phyloP scores from a whole-genome alignment of 1,284 basidiomycete genomes.

The Puccinia polysora region DNA sequence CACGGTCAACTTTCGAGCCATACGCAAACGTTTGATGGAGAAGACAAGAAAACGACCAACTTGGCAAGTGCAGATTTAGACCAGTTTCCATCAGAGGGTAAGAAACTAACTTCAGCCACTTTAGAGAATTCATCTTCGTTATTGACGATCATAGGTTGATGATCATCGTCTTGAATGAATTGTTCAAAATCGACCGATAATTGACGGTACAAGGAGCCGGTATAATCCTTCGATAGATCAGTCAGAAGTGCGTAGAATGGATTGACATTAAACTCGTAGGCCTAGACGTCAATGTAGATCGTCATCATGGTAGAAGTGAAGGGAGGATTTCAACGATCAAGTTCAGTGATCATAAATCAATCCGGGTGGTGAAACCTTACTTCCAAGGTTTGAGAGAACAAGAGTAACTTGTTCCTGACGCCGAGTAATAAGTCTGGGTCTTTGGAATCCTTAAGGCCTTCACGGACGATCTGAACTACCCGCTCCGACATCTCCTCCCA shows the following conservation, averaged over 20 bases:
- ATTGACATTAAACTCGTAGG: constrained; percentile 42
- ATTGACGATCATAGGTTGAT: constrained; percentile 81
- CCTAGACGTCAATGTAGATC: background rate
- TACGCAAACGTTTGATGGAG: background rate
- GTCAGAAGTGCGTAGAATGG: constrained; percentile 80
- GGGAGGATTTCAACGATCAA: background rate
- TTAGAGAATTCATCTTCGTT: constrained; percentile 67
- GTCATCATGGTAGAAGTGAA: background rate
- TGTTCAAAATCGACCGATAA: constrained; percentile 76
- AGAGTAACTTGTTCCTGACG: constrained; percentile 76
- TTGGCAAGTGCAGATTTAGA: constrained; percentile 44
- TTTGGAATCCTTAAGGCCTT: constrained; percentile 68
- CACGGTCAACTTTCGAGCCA: constrained; percentile 11
- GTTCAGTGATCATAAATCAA: background rate
- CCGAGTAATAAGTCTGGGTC: constrained; percentile 77
- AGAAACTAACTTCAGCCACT: constrained; percentile 78
- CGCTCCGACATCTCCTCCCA: constrained; percentile 85
- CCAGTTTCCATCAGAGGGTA: constrained; percentile 60
- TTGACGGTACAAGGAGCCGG: constrained; percentile 72
- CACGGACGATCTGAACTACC: constrained; percentile 70
- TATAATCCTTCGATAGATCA: constrained; percentile 84
- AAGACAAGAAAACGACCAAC: constrained; percentile 41
- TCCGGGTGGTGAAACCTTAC: no score
- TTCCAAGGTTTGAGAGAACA: constrained; percentile 89
- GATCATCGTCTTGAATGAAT: constrained; percentile 85